Base-by-base conservation (phyloP, 495 filamentous ascomycete genomes). In the Chlorociboria aeruginascens region DNA sequence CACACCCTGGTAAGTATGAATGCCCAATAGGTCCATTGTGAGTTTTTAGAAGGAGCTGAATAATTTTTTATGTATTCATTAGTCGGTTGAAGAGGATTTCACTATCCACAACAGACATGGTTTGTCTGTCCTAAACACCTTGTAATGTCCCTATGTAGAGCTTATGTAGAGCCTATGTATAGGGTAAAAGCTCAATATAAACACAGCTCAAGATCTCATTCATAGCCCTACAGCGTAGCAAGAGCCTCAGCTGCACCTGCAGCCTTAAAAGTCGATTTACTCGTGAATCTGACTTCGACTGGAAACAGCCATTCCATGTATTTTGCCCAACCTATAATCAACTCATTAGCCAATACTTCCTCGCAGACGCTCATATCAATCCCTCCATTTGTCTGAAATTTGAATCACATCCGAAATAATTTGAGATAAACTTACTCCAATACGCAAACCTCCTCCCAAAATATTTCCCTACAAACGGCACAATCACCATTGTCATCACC, bases 401-500 rank as follows among this genome's bases (percentile, higher is more conserved):
- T 0, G 32, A 34, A 44, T 13, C 2, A 38, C 16, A 20, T 7
- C 7, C 38, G 8, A 31, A 30, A 28, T 7, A 20, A 14, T 13
- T 25, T 20, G 20, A 38, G 14, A 25, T 9, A 11, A 9, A 76
- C 82, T 58, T 63, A 97, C 92, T 83, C 88, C 88, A 96, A 66
- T 96, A 97, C 43, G 92, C 92, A 69, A 86, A 93, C 66, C 81
- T 87, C 63, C 92, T 73, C 34, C 92, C 92, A 56, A 96, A 70
- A 64, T 87, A 96, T 63, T 95, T 97, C 16, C 92, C 92, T 43
- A 87, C 66, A 61, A 90, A 95, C 13, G 92, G 92, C 33, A 97
- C 82, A 55, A 95, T 59, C 13, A 97, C 85, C 86, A 98, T 93
- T 7, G 82, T 90, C 60, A 96, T 61, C 38, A 98, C 69, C 42